These are phyloP conservation scores for Endoconidiophora laricicola DNA, from an alignment of 2,329 filamentous ascomycete species.

Conservation along the genomic window DNA sequence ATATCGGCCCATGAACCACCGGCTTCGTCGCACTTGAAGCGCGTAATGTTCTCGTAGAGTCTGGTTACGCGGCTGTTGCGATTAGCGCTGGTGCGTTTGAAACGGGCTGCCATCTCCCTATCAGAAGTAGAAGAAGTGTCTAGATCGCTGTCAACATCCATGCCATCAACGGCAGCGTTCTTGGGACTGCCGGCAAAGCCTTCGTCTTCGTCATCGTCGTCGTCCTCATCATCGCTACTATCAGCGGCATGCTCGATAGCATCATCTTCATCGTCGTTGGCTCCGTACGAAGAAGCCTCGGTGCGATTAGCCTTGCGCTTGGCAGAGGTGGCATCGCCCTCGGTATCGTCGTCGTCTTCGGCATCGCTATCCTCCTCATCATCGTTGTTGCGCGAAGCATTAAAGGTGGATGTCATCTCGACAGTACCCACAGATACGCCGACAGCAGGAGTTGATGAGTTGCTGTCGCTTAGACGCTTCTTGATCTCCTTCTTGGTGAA, in stretches of 20 bases:
- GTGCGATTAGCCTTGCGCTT: slow-evolving; percentile 61
- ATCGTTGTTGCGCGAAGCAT: slow-evolving; percentile 29
- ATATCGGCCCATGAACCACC: slow-evolving; percentile 62
- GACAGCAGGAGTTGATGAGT: slow-evolving; percentile 61
- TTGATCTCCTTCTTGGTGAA: slow-evolving; percentile 65
- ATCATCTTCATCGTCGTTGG: slow-evolving; percentile 82
- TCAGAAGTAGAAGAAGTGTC: not conserved
- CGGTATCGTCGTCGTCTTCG: slow-evolving; percentile 59
- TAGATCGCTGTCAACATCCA: slow-evolving; percentile 20
- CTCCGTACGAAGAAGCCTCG: slow-evolving; percentile 77
- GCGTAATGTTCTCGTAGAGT: slow-evolving; percentile 48
- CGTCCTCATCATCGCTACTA: slow-evolving; percentile 35
- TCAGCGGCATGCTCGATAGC: slow-evolving; percentile 48
- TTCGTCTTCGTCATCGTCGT: slow-evolving; percentile 38
- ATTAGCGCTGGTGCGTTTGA: slow-evolving; percentile 15
- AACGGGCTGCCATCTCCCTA: slow-evolving; percentile 8
- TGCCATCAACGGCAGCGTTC: slow-evolving; percentile 21
- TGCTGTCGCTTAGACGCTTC: slow-evolving; percentile 51
- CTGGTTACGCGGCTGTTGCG: slow-evolving; percentile 49
- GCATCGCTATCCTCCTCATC: slow-evolving; percentile 51
- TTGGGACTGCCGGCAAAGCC: slow-evolving; percentile 33
- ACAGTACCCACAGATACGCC: slow-evolving; percentile 36
- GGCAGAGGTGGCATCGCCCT: slow-evolving; percentile 58
- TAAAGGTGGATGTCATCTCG: slow-evolving; percentile 29
- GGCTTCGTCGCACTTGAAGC: slow-evolving; percentile 65